Evolutionary conservation across 106 monocot genomes (phyloP).

Genomic region (Allium cepa): DNA sequence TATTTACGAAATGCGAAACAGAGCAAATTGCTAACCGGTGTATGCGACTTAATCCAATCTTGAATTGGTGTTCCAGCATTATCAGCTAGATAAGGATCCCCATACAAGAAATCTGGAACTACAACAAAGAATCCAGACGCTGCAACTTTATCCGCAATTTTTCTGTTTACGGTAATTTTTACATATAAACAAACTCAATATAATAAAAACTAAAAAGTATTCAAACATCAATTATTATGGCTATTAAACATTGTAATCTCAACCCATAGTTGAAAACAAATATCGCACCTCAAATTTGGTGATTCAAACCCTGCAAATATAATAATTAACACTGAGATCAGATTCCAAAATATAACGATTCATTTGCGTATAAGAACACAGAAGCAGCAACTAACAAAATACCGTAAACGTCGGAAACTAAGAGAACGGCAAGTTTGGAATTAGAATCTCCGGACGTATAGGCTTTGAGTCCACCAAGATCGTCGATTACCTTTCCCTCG

Average conservation of each 20-base stretch:
- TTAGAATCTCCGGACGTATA: slow-evolving; percentile 41
- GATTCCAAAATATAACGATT: background rate
- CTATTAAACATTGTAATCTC: too few species aligned
- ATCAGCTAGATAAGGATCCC: slow-evolving; percentile 31
- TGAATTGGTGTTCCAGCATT: slow-evolving; percentile 11
- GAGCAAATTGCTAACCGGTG: slow-evolving; percentile 9
- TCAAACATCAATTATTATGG: too few species aligned
- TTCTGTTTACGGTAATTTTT: slow-evolving; percentile 15
- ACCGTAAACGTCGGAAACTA: slow-evolving; percentile 52
- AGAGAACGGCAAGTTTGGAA: slow-evolving; percentile 39
- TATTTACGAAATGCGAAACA: too few species aligned
- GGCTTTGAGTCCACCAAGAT: slow-evolving; percentile 49
- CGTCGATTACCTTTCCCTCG: slow-evolving; percentile 28
- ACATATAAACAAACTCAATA: too few species aligned
- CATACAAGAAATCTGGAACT: slow-evolving; percentile 70
- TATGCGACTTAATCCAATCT: slow-evolving; percentile 27
- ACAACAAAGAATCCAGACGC: slow-evolving; percentile 57
- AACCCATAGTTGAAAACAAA: background rate
- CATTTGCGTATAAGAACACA: background rate
- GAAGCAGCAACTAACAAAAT: too few species aligned
- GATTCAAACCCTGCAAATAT: slow-evolving; percentile 46
- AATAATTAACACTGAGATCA: background rate
- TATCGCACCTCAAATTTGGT: slow-evolving; percentile 43
- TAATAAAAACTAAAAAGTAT: too few species aligned
- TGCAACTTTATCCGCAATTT: slow-evolving; percentile 57